Conservation (phyloP, 805 yeast species). For the Priceomyces fermenticarens region DNA sequence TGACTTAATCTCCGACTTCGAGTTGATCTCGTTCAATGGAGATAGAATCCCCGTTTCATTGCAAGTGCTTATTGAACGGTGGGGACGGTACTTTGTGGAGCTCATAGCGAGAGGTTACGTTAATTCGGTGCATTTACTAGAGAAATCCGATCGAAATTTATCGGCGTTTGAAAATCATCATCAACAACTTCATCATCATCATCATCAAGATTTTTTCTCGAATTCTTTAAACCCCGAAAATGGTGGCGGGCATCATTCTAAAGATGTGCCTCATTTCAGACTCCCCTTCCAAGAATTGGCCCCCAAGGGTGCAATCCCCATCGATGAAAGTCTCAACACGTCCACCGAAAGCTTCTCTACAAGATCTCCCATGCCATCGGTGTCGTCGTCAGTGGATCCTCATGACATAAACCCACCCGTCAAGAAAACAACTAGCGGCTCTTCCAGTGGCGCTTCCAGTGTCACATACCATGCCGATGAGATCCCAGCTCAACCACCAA, state of each 20-base stretch:
- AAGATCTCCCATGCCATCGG: constrained; percentile 3
- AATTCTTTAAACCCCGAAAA: background rate
- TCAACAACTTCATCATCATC: background rate
- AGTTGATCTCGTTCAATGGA: constrained; percentile 68
- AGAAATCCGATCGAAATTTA: constrained; percentile 11
- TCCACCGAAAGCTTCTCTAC: background rate
- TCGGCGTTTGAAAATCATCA: background rate
- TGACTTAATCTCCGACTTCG: constrained; percentile 64
- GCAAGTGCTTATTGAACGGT: constrained; percentile 61
- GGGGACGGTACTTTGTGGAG: constrained; percentile 72
- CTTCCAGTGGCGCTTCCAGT: constrained; percentile 21
- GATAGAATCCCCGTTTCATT: constrained; percentile 63
- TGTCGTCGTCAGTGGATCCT: constrained; percentile 22
- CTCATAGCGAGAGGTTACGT: constrained; percentile 64
- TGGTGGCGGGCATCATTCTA: constrained; percentile 11
- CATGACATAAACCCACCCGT: constrained; percentile 13
- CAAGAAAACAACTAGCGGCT: constrained; percentile 21
- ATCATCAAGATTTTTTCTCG: background rate
- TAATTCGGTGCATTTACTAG: constrained; percentile 46
- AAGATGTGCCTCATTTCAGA: constrained; percentile 57
- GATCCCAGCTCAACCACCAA: constrained; percentile 56
- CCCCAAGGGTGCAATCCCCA: background rate
- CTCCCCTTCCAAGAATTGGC: constrained; percentile 61
- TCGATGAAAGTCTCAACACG: background rate
- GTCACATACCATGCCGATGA: constrained; percentile 31